Conservation (phyloP, 169 alveolate species). For the Cyclospora cayetanensis region DNA sequence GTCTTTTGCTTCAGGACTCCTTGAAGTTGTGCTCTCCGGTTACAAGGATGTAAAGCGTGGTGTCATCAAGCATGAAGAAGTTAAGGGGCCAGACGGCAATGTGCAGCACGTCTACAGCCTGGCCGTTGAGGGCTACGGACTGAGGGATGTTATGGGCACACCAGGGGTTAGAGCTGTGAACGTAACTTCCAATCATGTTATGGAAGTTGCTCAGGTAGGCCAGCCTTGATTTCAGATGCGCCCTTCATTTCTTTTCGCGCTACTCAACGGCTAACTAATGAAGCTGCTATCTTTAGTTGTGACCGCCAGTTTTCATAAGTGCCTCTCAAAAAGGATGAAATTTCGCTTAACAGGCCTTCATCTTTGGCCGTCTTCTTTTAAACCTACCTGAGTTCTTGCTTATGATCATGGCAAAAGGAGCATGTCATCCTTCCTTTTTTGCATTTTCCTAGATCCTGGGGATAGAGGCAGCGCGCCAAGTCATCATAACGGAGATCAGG, state of each 20-base stretch:
- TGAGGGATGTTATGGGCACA: constrained; percentile 89
- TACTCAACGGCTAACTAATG: no score
- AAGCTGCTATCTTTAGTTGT: no score
- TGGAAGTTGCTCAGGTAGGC: constrained; percentile 90
- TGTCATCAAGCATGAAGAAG: constrained; percentile 88
- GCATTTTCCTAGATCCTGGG: constrained; percentile 38
- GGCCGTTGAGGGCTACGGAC: constrained; percentile 81
- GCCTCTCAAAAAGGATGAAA: no score
- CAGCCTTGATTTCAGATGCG: no score
- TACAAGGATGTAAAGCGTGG: constrained; percentile 84
- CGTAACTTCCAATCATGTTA: constrained; percentile 93
- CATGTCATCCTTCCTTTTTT: not conserved
- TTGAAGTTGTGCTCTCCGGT: constrained; percentile 81
- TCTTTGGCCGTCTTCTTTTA: not conserved
- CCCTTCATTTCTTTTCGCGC: no score
- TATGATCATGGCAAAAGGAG: not conserved
- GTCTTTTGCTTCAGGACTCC: constrained; percentile 21
- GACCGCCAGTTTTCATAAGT: no score
- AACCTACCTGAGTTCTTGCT: no score
- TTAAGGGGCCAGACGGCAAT: constrained; percentile 79
- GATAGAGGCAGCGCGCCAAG: constrained; percentile 95
- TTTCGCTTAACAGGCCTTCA: not conserved
- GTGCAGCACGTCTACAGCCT: constrained; percentile 83
- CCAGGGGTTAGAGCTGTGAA: constrained; percentile 91
- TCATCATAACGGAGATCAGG: constrained; percentile 94